Conservation (phyloP, 495 filamentous ascomycete species). For the Mytilinidion resinicola region DNA sequence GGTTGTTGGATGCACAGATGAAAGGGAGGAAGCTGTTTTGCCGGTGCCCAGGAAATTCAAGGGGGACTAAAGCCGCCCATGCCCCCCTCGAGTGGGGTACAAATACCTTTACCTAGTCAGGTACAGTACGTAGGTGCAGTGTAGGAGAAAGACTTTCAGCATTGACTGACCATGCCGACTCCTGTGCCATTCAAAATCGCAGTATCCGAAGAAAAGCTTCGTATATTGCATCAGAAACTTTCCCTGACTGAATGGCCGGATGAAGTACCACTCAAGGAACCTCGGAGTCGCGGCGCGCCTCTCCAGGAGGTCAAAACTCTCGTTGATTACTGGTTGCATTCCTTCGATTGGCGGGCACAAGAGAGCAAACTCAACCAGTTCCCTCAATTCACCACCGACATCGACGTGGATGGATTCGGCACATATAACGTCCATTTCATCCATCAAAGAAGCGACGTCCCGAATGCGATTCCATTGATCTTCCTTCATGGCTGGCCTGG, state of each 20-base stretch:
- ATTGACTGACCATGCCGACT: background rate
- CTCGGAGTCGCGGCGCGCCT: slow-evolving; percentile 41
- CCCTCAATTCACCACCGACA: slow-evolving; percentile 28
- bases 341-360: slow-evolving; percentile 30
- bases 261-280: slow-evolving; percentile 30
- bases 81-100: too few relatives aligned
- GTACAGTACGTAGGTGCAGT: too few relatives aligned
- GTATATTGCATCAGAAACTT: slow-evolving; percentile 8
- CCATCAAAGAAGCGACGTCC: slow-evolving; percentile 23
- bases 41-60: too few relatives aligned
- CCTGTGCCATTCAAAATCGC: background rate
- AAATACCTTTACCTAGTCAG: too few relatives aligned
- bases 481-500: slow-evolving; percentile 49
- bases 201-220: background rate
- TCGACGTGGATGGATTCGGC: slow-evolving; percentile 31
- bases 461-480: slow-evolving; percentile 30
- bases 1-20: too few relatives aligned
- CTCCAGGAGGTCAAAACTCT: slow-evolving; percentile 46
- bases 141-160: too few relatives aligned
- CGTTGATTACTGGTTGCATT: slow-evolving; percentile 43
- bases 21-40: too few relatives aligned
- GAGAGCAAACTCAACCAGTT: slow-evolving; percentile 32
- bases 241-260: slow-evolving; percentile 1
- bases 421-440: slow-evolving; percentile 33
- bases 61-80: too few relatives aligned